These are phyloP conservation scores for Gossypium schwendimanii DNA, from an alignment of 441 rosid genomes.

Conservation along the genomic window DNA sequence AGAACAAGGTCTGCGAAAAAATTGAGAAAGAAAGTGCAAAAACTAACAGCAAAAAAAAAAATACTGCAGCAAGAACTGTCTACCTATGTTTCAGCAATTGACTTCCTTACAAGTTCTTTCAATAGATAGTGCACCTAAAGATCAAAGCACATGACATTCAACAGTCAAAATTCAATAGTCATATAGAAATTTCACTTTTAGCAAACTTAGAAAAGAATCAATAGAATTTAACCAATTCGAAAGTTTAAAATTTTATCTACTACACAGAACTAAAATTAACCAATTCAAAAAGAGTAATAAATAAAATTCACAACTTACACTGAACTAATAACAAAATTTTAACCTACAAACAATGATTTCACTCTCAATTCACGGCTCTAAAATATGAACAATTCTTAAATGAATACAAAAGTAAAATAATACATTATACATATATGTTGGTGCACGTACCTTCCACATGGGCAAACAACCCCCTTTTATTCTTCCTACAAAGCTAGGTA, in stretches of 20 bases:
- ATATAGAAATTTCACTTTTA: not conserved
- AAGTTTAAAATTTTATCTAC: too few species aligned
- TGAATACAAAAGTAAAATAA: too few species aligned
- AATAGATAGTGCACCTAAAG: constrained; percentile 75
- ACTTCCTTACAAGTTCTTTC: constrained; percentile 94
- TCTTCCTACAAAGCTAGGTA: constrained; percentile 20
- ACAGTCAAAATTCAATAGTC: not conserved
- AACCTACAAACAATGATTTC: too few species aligned
- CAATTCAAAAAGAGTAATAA: too few species aligned
- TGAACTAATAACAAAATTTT: too few species aligned
- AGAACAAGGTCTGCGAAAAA: too few species aligned
- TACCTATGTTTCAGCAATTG: constrained; percentile 86
- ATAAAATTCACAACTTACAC: too few species aligned
- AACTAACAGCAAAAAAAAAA: not conserved
- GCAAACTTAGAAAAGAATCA: not conserved
- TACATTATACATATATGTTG: not conserved
- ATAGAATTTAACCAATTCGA: too few species aligned
- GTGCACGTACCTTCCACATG: constrained; percentile 31
- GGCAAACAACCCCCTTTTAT: constrained; percentile 23
- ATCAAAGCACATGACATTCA: constrained; percentile 13
- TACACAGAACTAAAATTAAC: too few species aligned
- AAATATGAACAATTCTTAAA: too few species aligned
- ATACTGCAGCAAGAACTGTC: constrained; percentile 6
- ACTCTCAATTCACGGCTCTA: too few species aligned
- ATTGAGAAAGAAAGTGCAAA: too few species aligned